These are phyloP conservation scores for Diaporthe citrichinensis DNA, from an alignment of 2,329 filamentous ascomycete species.

Conservation along the genomic window DNA sequence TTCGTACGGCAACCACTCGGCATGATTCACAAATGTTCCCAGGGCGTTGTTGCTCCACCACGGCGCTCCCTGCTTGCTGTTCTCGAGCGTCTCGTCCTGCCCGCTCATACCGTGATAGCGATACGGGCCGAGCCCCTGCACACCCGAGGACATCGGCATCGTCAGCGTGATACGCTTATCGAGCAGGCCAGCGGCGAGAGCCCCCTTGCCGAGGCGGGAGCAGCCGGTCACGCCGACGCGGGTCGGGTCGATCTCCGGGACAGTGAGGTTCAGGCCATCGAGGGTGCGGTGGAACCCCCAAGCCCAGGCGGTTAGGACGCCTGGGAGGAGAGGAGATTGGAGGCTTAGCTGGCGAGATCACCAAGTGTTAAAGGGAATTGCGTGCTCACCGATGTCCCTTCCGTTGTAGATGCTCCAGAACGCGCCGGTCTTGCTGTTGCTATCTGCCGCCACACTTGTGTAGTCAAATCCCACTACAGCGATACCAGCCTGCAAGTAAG, in stretches of 20 bases:
- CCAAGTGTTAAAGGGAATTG: not conserved
- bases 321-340: slow-evolving; percentile 40
- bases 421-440: slow-evolving; percentile 62
- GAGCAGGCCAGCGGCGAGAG: slow-evolving; percentile 65
- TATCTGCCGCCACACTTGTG: slow-evolving; percentile 61
- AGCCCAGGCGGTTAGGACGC: slow-evolving; percentile 67
- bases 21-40: slow-evolving; percentile 69
- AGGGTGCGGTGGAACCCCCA: slow-evolving; percentile 69
- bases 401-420: slow-evolving; percentile 66
- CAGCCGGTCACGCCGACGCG: slow-evolving; percentile 66
- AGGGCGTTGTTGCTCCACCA: slow-evolving; percentile 69
- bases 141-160: slow-evolving; percentile 69
- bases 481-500: slow-evolving; percentile 62
- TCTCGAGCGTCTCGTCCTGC: slow-evolving; percentile 62
- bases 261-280: slow-evolving; percentile 64
- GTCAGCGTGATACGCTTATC: slow-evolving; percentile 67
- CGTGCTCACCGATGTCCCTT: slow-evolving; percentile 59
- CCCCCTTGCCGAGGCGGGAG: slow-evolving; percentile 68
- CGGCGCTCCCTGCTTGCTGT: slow-evolving; percentile 65
- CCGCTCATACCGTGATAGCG: slow-evolving; percentile 62
- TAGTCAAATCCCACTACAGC: slow-evolving; percentile 66
- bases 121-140: slow-evolving; percentile 69
- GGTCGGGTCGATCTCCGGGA: slow-evolving; percentile 59
- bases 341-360: not conserved
- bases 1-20: slow-evolving; percentile 67